Evolutionary conservation across 352 stramenopile species (phyloP).

Genomic region (Phytophthora idaei): DNA sequence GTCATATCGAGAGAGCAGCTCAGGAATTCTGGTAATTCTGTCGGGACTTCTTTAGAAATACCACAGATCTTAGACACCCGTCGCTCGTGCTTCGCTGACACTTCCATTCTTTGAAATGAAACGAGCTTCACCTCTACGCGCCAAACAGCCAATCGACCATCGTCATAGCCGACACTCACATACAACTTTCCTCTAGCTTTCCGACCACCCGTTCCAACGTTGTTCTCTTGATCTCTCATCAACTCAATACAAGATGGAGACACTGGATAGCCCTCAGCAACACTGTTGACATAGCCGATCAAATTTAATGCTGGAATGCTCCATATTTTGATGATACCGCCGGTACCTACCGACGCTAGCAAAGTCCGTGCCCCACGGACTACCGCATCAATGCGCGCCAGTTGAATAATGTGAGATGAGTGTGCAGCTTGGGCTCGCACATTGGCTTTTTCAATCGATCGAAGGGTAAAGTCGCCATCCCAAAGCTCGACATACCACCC

Average conservation of each 20-base stretch:
- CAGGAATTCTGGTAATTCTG: slow-evolving; percentile 34
- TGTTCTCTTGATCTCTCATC: slow-evolving; percentile 13
- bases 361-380: slow-evolving; percentile 2
- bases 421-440: slow-evolving; percentile 36
- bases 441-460: slow-evolving; percentile 34
- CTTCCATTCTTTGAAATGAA: slow-evolving; percentile 34
- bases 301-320: slow-evolving; percentile 42
- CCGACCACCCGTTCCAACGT: not conserved
- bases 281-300: slow-evolving; percentile 46
- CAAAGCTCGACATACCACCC: slow-evolving; percentile 35
- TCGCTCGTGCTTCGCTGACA: slow-evolving; percentile 47
- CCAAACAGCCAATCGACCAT: slow-evolving; percentile 58
- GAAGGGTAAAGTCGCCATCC: not conserved
- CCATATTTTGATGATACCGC: slow-evolving; percentile 73
- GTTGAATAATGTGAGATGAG: slow-evolving; percentile 55
- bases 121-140: slow-evolving; percentile 14
- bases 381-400: slow-evolving; percentile 14
- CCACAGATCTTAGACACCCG: slow-evolving; percentile 44
- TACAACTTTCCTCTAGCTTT: not conserved
- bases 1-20: slow-evolving; percentile 71
- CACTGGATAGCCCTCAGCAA: slow-evolving; percentile 26
- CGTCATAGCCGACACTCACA: slow-evolving; percentile 57
- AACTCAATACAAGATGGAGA: slow-evolving; percentile 49
- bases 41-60: slow-evolving; percentile 6
- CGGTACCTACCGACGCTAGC: slow-evolving; percentile 52